Percentiles rank a stretch among this genome's conserved stretches.
Conservation (phyloP, 176 grass and related monocot species). For the Aegilops longissima region DNA sequence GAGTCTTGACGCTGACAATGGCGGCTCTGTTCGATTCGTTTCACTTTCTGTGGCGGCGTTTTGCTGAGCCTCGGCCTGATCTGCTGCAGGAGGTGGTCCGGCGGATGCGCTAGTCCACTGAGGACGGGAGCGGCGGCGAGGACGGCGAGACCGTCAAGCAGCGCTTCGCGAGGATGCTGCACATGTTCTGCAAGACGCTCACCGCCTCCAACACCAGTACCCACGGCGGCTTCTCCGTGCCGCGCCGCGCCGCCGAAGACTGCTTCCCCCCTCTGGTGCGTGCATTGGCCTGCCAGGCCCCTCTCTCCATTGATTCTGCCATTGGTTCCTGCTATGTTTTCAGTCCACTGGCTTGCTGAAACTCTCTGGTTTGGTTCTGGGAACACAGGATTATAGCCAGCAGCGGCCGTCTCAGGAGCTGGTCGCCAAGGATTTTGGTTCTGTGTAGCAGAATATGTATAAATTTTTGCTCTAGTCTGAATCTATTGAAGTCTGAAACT, state of each 20-base stretch:
- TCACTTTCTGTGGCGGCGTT: not conserved
- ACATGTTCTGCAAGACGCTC: conserved; percentile 99
- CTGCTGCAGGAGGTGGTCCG: conserved; percentile 33
- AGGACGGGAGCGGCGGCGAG: conserved; percentile 44
- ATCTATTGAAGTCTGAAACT: too few relatives aligned
- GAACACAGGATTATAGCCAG: conserved; percentile 78
- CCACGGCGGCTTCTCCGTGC: conserved; percentile 97
- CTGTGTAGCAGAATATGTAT: too few relatives aligned
- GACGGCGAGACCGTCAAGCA: conserved; percentile 48
- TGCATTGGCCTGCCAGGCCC: not conserved
- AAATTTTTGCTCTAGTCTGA: too few relatives aligned
- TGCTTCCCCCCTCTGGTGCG: conserved; percentile 93
- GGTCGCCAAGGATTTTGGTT: conserved; percentile 94
- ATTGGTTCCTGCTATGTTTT: not conserved
- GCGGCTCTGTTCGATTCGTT: not conserved
- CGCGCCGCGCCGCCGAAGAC: conserved; percentile 93
- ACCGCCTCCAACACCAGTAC: conserved; percentile 96
- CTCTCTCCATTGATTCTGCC: not conserved
- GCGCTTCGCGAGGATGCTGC: conserved; percentile 57
- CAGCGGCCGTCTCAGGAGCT: conserved; percentile 98
- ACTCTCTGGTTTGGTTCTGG: not conserved
- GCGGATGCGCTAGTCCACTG: conserved; percentile 35
- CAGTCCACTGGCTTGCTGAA: not conserved
- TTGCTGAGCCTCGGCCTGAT: not conserved
- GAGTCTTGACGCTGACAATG: not conserved